Conservation (phyloP, 2,329 filamentous ascomycete species). For the Metarhizium brunneum region DNA sequence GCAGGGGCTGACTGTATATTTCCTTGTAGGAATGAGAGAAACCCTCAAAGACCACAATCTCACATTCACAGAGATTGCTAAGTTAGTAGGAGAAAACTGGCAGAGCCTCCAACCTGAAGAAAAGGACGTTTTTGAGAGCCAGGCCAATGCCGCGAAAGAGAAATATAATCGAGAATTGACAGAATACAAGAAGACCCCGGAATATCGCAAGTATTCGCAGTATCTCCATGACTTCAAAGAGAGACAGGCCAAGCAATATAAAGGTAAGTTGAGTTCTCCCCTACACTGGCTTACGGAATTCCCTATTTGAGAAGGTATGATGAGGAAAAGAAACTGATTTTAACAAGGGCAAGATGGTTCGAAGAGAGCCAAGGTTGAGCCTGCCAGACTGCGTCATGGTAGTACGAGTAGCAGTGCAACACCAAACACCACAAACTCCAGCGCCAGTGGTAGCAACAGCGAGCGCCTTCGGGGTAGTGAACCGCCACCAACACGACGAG, state of each 20-base stretch:
- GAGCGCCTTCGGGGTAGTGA: slow-evolving; percentile 40
- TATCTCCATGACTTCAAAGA: slow-evolving; percentile 74
- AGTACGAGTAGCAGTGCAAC: slow-evolving; percentile 32
- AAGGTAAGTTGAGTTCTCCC: slow-evolving; percentile 35
- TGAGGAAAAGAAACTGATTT: not conserved
- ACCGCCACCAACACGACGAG: slow-evolving; percentile 34
- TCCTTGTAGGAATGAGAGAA: slow-evolving; percentile 58
- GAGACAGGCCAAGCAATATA: slow-evolving; percentile 50
- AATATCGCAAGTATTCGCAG: slow-evolving; percentile 58
- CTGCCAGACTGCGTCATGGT: slow-evolving; percentile 24
- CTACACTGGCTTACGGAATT: not conserved
- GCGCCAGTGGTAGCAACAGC: slow-evolving; percentile 38
- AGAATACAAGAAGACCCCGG: slow-evolving; percentile 68
- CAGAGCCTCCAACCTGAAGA: slow-evolving; percentile 58
- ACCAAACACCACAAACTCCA: slow-evolving; percentile 25
- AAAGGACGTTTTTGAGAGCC: slow-evolving; percentile 63
- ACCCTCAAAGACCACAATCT: slow-evolving; percentile 66
- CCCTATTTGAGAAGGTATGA: not conserved
- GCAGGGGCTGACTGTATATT: not conserved
- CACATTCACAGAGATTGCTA: slow-evolving; percentile 76
- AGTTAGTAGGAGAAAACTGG: slow-evolving; percentile 75
- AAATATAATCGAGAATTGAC: slow-evolving; percentile 63
- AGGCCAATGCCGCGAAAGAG: slow-evolving; percentile 66
- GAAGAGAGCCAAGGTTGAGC: slow-evolving; percentile 39
- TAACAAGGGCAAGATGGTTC: slow-evolving; percentile 27